Conservation (phyloP, 1,139 yeast genomes). For the Martiniozyma asiatica region DNA sequence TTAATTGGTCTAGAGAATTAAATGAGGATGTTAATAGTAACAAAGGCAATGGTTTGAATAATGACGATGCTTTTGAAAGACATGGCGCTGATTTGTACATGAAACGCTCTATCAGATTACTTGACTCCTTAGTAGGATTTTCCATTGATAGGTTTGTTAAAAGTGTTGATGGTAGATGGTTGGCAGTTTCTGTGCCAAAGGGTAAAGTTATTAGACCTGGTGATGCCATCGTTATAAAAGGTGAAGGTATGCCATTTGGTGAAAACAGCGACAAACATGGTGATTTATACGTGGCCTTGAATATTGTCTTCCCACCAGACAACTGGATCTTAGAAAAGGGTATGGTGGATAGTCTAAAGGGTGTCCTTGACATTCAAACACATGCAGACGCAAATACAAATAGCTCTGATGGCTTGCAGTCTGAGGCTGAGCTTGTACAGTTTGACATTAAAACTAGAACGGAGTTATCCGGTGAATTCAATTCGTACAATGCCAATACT, state of each 20-base stretch:
- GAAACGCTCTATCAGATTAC: conserved; percentile 47
- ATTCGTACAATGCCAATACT: conserved; percentile 17
- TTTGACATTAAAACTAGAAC: conserved; percentile 16
- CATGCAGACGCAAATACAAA: conserved; percentile 14
- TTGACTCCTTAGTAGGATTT: conserved; percentile 79
- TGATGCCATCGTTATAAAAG: conserved; percentile 49
- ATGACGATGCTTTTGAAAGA: conserved; percentile 29
- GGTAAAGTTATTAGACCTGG: conserved; percentile 80
- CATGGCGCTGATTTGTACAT: conserved; percentile 56
- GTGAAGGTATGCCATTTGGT: conserved; percentile 88
- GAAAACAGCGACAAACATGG: conserved; percentile 31
- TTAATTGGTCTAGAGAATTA: conserved; percentile 26
- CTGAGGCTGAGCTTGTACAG: conserved; percentile 16
- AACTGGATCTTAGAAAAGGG: conserved; percentile 64
- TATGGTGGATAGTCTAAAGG: conserved; percentile 41
- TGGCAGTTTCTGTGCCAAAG: conserved; percentile 50
- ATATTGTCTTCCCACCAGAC: conserved; percentile 75
- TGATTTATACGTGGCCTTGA: conserved; percentile 59
- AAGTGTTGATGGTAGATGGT: conserved; percentile 73
- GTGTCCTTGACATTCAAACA: conserved; percentile 32
- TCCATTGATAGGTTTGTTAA: conserved; percentile 46
- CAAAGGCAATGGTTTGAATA: conserved; percentile 15
- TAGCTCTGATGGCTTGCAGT: conserved; percentile 21
- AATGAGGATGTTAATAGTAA: conserved; percentile 1
- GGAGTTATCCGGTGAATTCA: conserved; percentile 18